Base-by-base conservation (phyloP, 495 filamentous ascomycete species). In the Aspergillus sparsus region DNA sequence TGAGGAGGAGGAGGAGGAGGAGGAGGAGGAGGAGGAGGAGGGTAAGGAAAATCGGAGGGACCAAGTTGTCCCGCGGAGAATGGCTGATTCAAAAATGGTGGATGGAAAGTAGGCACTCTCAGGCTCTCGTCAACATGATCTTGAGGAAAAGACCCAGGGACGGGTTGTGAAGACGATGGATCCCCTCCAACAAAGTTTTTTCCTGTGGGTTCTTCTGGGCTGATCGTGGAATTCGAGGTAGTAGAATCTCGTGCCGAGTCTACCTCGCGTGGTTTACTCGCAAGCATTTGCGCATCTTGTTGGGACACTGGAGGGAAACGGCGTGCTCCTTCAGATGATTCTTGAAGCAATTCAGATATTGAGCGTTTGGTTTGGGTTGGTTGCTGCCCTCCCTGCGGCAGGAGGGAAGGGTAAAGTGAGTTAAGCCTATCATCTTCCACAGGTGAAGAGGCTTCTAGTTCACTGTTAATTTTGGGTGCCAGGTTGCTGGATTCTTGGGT, bases 291-390 rank as follows among this genome's bases (percentile, higher is more conserved):
- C 3, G 77, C 77, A 53, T 79, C 76, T 6, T 74, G 50, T 39
- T 80, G 77, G 18, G 76, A 80, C 12, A 80, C 72, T 18, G 77
- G 77, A 18, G 77, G 77, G 57, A 79, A 80, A 2, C 69, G 71
- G 18, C 56, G n/a, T 21, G 62, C 69, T 57, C 72, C 62, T 11
- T 69, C 57, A 18, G 62, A 67, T 8, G 73, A 54, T 50, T 49
- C 50, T 11, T 64, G 63, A 13, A 69, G 57, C 58, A 55, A 36
- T n/a, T 42, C 58, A 42, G 61, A 59, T 7, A 60, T 31, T 10
- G 36, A n/a, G 35, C n/a, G n/a, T 10, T 53, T 55, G 11, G 33
- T 12, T 13, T n/a, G 7, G 13, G 55, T 39, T 13, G 51, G 44
- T 31, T 58, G 53, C 41, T 9, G 34, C 12, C 45, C 47, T 11